Evolutionary conservation across 2,329 filamentous ascomycete species (phyloP).

Genomic region (Fusarium cyanostomum): DNA sequence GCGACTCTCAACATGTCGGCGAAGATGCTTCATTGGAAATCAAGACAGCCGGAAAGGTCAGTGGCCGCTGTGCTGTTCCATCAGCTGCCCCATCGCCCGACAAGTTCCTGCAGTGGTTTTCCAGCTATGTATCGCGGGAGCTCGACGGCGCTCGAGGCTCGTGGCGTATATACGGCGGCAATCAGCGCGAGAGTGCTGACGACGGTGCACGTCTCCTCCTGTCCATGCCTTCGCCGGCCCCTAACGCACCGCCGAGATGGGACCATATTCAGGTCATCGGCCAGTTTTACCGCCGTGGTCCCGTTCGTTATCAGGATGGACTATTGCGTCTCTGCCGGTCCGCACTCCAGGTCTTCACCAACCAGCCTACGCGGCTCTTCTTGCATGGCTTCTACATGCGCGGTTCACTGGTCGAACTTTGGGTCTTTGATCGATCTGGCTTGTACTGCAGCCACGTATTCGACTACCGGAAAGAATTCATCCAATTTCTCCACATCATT

Average conservation of each 20-base stretch:
- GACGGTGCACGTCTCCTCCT: constrained; percentile 8
- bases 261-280: constrained; percentile 27
- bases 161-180: constrained; percentile 17
- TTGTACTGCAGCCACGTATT: constrained; percentile 46
- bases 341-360: constrained; percentile 42
- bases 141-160: constrained; percentile 20
- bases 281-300: constrained; percentile 10
- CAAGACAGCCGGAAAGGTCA: not conserved
- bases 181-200: constrained; percentile 6
- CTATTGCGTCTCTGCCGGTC: constrained; percentile 28
- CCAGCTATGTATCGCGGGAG: constrained; percentile 12
- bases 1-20: constrained; percentile 12
- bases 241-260: constrained; percentile 12
- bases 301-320: constrained; percentile 23
- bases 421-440: constrained; percentile 51
- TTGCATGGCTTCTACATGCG: constrained; percentile 50
- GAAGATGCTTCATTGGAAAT: constrained; percentile 21
- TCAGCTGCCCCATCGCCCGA: constrained; percentile 20
- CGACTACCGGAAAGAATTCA: constrained; percentile 43
- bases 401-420: constrained; percentile 46
- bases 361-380: constrained; percentile 48
- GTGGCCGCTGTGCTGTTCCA: constrained; percentile 17
- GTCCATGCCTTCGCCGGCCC: constrained; percentile 8
- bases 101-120: constrained; percentile 32
- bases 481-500: constrained; percentile 43